Percentiles rank a stretch among this genome's conserved stretches.
phyloP scores from a whole-genome alignment of 139 green algal species.

The Volvox africanus region DNA sequence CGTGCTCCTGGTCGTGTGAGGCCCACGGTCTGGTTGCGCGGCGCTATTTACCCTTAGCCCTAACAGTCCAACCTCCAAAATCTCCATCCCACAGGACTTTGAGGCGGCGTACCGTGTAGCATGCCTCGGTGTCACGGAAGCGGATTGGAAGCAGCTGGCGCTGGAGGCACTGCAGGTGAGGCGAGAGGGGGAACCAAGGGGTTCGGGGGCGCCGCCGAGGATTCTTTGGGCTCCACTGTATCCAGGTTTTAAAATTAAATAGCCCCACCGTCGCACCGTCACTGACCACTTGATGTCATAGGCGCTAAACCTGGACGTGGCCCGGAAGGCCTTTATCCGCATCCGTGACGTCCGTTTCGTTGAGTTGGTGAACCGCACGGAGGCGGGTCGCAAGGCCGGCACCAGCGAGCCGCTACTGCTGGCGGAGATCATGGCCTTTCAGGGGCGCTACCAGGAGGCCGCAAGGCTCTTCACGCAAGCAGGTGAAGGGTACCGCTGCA shows the following conservation, averaged over 20 bases:
- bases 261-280: too few relatives aligned
- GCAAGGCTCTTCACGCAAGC: constrained; percentile 74
- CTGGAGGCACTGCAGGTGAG: constrained; percentile 71
- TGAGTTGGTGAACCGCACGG: constrained; percentile 78
- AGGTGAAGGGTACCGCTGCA: constrained; percentile 7
- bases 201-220: too few relatives aligned
- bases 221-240: too few relatives aligned
- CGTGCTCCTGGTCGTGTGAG: too few relatives aligned
- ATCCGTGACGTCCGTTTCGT: constrained; percentile 80
- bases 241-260: too few relatives aligned
- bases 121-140: constrained; percentile 86
- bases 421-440: constrained; percentile 81
- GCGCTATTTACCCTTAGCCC: too few relatives aligned
- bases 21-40: too few relatives aligned
- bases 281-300: constrained; percentile 4
- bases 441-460: constrained; percentile 81
- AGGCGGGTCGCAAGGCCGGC: constrained; percentile 58
- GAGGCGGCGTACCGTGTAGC: constrained; percentile 76
- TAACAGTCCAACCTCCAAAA: too few relatives aligned
- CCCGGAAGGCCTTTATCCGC: constrained; percentile 82
- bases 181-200: neutral
- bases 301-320: constrained; percentile 76
- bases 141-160: constrained; percentile 82
- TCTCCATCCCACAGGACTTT: constrained; percentile 53
- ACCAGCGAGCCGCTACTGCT: constrained; percentile 62